A percentile compares a stretch with the other conserved stretches of the same genome.
Conservation (phyloP, 1,284 basidiomycete species). For the Papiliotrema flavescens region DNA sequence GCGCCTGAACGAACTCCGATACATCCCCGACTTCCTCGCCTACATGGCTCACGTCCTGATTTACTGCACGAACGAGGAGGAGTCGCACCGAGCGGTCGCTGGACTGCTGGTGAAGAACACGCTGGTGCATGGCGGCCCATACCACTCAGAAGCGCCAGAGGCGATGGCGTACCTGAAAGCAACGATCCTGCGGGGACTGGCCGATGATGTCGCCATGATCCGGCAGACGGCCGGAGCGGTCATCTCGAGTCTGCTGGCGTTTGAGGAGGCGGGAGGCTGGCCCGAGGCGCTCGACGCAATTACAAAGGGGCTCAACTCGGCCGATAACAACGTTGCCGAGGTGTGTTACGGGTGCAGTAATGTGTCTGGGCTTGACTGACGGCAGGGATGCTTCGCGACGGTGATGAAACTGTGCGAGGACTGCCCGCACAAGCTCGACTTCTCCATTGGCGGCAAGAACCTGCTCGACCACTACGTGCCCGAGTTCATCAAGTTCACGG, state of each 20-base stretch:
- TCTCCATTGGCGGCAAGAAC: slow-evolving; percentile 75
- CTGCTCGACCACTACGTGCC: slow-evolving; percentile 93
- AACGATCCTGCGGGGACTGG: slow-evolving; percentile 75
- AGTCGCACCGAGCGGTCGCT: slow-evolving; percentile 88
- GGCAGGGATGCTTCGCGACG: slow-evolving; percentile 86
- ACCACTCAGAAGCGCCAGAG: slow-evolving; percentile 25
- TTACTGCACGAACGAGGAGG: slow-evolving; percentile 62
- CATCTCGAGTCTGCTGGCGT: slow-evolving; percentile 79
- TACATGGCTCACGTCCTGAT: slow-evolving; percentile 94
- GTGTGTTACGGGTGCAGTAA: slow-evolving; percentile 55
- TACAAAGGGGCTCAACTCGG: slow-evolving; percentile 69
- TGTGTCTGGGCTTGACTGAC: background rate
- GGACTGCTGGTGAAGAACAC: slow-evolving; percentile 98
- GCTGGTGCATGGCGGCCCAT: slow-evolving; percentile 37
- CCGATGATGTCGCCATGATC: slow-evolving; percentile 75
- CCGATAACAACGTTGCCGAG: slow-evolving; percentile 73
- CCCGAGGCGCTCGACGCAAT: slow-evolving; percentile 83
- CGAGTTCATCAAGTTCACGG: slow-evolving; percentile 82
- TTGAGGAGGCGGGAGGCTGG: slow-evolving; percentile 84
- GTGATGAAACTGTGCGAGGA: slow-evolving; percentile 96
- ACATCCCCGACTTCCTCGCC: slow-evolving; percentile 87
- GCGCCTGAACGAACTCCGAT: slow-evolving; percentile 86
- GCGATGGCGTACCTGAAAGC: slow-evolving; percentile 75
- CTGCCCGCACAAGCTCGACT: slow-evolving; percentile 90
- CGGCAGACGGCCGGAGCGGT: slow-evolving; percentile 87